Evolutionary conservation across 441 rosid genomes (phyloP).

Genomic region (Lepidium campestre): DNA sequence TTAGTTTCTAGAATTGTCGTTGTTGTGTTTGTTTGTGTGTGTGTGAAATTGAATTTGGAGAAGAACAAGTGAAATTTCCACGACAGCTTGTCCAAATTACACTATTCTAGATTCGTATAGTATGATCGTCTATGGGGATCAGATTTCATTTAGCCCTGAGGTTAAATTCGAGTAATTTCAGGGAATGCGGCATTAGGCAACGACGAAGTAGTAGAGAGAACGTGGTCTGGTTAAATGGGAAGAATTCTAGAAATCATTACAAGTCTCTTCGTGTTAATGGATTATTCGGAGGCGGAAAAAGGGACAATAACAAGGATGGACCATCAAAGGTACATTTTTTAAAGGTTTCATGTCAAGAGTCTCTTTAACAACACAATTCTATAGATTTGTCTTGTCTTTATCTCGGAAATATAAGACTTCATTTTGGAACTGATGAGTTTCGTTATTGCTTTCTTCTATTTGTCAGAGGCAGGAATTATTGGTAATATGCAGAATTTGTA

Average conservation of each 20-base stretch:
- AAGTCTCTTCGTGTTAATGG: conserved; percentile 44
- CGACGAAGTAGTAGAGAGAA: conserved; percentile 28
- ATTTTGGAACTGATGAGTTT: neutral
- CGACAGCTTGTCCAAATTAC: neutral
- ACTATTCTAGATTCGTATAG: neutral
- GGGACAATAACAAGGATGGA: conserved; percentile 53
- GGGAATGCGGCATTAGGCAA: conserved; percentile 23
- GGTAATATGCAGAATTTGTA: conserved; percentile 87
- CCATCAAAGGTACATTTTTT: conserved; percentile 55
- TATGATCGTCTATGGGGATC: neutral
- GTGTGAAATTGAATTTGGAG: neutral
- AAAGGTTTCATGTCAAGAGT: neutral
- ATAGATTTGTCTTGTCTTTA: neutral
- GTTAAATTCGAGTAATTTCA: neutral
- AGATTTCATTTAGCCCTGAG: neutral
- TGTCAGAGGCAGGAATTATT: conserved; percentile 68
- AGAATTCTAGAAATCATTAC: conserved; percentile 19
- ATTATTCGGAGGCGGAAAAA: conserved; percentile 80
- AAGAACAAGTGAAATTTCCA: neutral
- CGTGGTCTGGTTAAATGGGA: conserved; percentile 1
- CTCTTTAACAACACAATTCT: neutral
- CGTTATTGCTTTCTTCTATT: neutral
- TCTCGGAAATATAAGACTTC: neutral
- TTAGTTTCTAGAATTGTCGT: conserved; percentile 13
- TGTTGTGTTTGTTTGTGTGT: neutral